Base-by-base conservation (phyloP, 768 basidiomycete species). In the Lactifluus rugatus region DNA sequence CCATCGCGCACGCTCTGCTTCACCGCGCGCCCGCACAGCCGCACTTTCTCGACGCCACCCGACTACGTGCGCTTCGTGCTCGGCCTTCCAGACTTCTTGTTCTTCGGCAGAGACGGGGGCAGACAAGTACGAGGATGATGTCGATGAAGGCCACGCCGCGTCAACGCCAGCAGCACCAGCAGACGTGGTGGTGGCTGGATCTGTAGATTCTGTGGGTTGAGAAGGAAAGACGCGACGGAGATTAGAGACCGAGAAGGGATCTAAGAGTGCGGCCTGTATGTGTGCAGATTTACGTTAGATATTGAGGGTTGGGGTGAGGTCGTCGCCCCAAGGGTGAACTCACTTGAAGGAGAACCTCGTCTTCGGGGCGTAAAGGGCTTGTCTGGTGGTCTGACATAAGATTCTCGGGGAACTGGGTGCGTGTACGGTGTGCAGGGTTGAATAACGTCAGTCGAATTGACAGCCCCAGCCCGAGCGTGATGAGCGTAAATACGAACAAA, bases 1-100 rank as follows among this genome's bases (percentile, higher is more conserved):
- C 87, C 87, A 92, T 61, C 77, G 75, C 44, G 77, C 77, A 10
- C 89, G 84, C 69, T 83, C 81, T 60, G 76, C 77, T 73, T 89
- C 89, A 9, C 88, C 85, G 68, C 84, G 89, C 67, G 81, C 75
- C 52, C 88, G 83, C 45, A 83, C 83, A 59, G 80, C 80, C 31
- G 87, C 84, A 39, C 83, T 85, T 65, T 83, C 80, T 23, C 79
- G 79, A 41, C 84, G 83, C 90, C 89, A 93, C 55, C 75, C 71
- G 51, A 77, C 75, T 11, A 88, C 74, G 44, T 87, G 84, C 1
- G 79, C 72, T 51, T 90, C 83, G 67, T 90, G 88, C 65, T 83
- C 78, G 16, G 71, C 71, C 65, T 85, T 83, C 85, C 85, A 88
- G 8, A 72, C 61, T 23, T 81, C 81, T 36, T 79, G 67, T 16